These are phyloP conservation scores for Schizopora paradoxa DNA, from an alignment of 1,284 basidiomycete genomes.

Conservation along the genomic window DNA sequence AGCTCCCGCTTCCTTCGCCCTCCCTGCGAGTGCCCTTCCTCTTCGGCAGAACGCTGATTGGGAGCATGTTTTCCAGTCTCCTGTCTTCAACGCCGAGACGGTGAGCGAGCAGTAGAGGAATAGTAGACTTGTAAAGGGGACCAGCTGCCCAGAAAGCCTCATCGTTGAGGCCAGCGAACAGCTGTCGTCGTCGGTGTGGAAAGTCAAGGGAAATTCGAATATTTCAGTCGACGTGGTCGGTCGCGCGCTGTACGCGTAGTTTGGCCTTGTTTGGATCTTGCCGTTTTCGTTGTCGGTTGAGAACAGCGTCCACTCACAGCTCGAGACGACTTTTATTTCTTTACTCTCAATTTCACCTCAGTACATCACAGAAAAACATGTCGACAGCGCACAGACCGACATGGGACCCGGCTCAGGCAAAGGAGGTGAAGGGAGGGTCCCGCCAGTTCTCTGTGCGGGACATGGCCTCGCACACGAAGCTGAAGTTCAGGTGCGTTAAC, in stretches of 20 bases:
- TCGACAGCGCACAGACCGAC: conserved; percentile 85
- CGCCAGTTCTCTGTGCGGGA: conserved; percentile 86
- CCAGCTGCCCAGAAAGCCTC: too few relatives aligned
- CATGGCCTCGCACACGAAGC: conserved; percentile 89
- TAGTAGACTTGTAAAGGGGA: too few relatives aligned
- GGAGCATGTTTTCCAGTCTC: conserved; percentile 89
- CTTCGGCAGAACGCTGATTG: conserved; percentile 90
- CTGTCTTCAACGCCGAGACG: conserved; percentile 55
- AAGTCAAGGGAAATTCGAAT: too few relatives aligned
- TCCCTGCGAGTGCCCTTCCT: conserved; percentile 72
- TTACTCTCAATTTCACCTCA: too few relatives aligned
- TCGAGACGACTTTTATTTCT: too few relatives aligned
- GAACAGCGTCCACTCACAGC: too few relatives aligned
- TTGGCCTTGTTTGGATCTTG: too few relatives aligned
- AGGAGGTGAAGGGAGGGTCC: conserved; percentile 81
- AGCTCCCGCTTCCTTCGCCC: conserved; percentile 50
- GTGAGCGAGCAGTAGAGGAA: conserved; percentile 27
- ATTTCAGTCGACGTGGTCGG: too few relatives aligned
- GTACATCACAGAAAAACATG: conserved; percentile 36
- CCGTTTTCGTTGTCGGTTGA: too few relatives aligned
- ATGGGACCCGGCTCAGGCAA: conserved; percentile 86
- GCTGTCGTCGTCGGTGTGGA: too few relatives aligned
- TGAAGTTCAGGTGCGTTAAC: conserved; percentile 77
- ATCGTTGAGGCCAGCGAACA: too few relatives aligned
- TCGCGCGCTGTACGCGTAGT: too few relatives aligned